Evolutionary conservation across 192 early-diverging fungal genomes (phyloP), one percentile per base, ranked within the genome.

Genomic region (Coemansia sp.): DNA sequence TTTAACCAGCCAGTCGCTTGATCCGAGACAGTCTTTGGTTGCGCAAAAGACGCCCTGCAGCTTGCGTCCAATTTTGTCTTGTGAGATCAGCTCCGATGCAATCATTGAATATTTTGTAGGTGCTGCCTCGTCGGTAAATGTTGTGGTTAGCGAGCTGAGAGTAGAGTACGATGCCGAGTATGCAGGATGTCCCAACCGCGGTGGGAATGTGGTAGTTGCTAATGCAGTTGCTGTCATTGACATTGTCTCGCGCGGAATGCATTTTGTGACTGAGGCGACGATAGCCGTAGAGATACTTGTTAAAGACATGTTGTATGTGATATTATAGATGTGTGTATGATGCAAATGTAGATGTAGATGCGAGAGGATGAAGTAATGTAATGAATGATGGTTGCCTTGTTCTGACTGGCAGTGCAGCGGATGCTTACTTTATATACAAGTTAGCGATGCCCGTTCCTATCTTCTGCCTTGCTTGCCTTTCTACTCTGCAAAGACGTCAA

Each of bases 1-100:
- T n/a, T 51, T 6, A 2, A 33, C 47, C 12, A 71, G 45, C 68
- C 68, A 71, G 57, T 71, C 68, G 22, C 68, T 57, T 15, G 59
- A 27, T 4, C 40, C 54, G 18, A 9, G 18, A 25, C 68, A 71
- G 21, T 42, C 27, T 2, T 21, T 41, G 10, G 15, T 8, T 11
- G 61, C 25, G 40, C 68, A 71, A 27, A 54, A 17, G 15, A 37
- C n/a, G 17, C 30, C 25, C 8, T 42, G 14, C 9, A 37, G 17
- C 1, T 37, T n/a, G 11, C 50, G 27, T 3, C 51, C 56, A 13
- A 62, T 51, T 19, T 53, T 37, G 12, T 52, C 40, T 13, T n/a
- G 19, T 30, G 23, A 24, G 12, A 17, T n/a, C 22, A 11, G 24
- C 21, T 15, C 22, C 22, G 30, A 14, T 33, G 64, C 57, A 27